Conservation (phyloP, 257 asterid genomes). For the Solanum rostratum region DNA sequence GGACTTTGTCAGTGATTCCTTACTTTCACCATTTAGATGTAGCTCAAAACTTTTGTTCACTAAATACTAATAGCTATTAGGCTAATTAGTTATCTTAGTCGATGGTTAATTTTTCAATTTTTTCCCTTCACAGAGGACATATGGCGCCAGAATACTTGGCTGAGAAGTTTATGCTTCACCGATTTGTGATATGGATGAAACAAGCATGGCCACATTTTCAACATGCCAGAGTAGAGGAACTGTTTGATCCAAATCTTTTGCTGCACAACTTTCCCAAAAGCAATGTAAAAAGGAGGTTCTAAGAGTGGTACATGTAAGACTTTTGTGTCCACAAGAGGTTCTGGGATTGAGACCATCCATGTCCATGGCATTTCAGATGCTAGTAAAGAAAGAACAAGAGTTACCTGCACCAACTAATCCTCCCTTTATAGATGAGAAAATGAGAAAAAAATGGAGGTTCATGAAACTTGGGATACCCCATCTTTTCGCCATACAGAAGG, state of each 20-base stretch:
- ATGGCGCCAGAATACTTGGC: constrained; percentile 18
- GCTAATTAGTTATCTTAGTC: not conserved
- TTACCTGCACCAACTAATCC: constrained; percentile 49
- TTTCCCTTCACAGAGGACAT: constrained; percentile 10
- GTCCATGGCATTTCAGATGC: constrained; percentile 52
- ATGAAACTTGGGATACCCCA: constrained; percentile 11
- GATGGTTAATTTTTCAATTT: not conserved
- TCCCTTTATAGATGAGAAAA: constrained; percentile 46
- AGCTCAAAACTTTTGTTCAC: not conserved
- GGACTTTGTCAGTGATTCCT: constrained; percentile 43
- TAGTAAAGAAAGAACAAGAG: constrained; percentile 34
- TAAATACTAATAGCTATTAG: not conserved
- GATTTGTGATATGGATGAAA: not conserved
- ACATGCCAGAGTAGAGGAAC: constrained; percentile 31
- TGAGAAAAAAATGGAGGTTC: constrained; percentile 27
- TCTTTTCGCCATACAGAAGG: not conserved
- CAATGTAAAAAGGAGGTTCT: constrained; percentile 24
- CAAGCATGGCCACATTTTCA: constrained; percentile 65
- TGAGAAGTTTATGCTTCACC: not conserved
- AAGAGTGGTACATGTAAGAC: constrained; percentile 52
- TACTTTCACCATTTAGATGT: not conserved
- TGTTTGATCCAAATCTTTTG: constrained; percentile 48
- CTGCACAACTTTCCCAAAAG: constrained; percentile 21
- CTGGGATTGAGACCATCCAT: constrained; percentile 42
- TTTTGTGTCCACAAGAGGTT: constrained; percentile 61